Conservation (phyloP, 2,329 filamentous ascomycete species). For the Nigrograna mackinnonii region DNA sequence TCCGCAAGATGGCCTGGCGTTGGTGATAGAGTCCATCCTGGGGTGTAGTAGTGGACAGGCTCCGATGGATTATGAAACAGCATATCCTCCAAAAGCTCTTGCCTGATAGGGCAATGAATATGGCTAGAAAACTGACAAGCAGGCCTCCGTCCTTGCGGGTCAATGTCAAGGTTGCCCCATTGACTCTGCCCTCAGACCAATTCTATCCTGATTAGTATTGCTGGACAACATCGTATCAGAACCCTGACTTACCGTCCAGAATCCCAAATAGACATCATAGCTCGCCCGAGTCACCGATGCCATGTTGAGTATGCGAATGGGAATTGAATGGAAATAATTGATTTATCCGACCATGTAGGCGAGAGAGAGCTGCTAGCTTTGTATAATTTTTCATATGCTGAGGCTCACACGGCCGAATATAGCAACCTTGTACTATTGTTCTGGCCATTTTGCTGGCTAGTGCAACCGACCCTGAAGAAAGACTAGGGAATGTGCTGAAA, state of each 20-base stretch:
- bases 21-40: conserved; percentile 29
- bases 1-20: conserved; percentile 30
- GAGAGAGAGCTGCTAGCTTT: too few species aligned
- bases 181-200: conserved; percentile 26
- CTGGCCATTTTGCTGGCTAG: too few species aligned
- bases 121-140: conserved; percentile 32
- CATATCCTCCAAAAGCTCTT: conserved; percentile 27
- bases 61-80: conserved; percentile 24
- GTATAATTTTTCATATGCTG: too few species aligned
- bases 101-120: conserved; percentile 28
- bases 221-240: neutral
- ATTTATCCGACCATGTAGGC: too few species aligned
- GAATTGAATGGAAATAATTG: too few species aligned
- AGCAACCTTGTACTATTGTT: too few species aligned
- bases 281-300: neutral
- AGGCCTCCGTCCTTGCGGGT: conserved; percentile 21
- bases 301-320: too few species aligned
- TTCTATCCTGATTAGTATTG: conserved; percentile 9
- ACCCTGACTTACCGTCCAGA: conserved; percentile 21
- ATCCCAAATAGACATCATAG: conserved; percentile 21
- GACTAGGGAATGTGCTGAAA: too few species aligned
- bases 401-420: too few species aligned
- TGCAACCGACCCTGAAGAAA: too few species aligned
- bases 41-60: conserved; percentile 8
- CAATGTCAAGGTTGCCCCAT: conserved; percentile 32